Conservation (phyloP, 345 rosid genomes). For the Gossypium arboreum region DNA sequence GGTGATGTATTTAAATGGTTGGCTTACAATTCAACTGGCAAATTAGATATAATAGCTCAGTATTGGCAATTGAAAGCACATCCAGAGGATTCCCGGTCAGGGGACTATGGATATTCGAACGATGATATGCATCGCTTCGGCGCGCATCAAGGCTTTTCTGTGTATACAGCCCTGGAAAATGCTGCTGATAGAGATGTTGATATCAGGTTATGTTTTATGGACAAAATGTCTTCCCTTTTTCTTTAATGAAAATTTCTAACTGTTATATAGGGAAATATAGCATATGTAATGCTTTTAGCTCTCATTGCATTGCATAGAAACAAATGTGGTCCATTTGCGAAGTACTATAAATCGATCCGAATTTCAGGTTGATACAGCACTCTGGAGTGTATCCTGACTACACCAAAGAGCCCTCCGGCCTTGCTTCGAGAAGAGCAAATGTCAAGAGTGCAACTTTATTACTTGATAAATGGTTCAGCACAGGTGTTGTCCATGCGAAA, state of each 20-base stretch:
- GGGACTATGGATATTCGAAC: slow-evolving; percentile 72
- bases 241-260: background rate
- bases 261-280: background rate
- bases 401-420: slow-evolving; percentile 56
- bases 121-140: slow-evolving; percentile 53
- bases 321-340: background rate
- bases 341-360: background rate
- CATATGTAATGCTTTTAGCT: slow-evolving; percentile 2
- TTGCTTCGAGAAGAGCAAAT: slow-evolving; percentile 70
- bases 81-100: slow-evolving; percentile 63
- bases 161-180: slow-evolving; percentile 52
- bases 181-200: slow-evolving; percentile 66
- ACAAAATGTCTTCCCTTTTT: background rate
- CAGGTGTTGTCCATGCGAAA: slow-evolving; percentile 83
- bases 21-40: slow-evolving; percentile 61
- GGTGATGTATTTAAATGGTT: slow-evolving; percentile 81
- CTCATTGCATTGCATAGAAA: slow-evolving; percentile 20
- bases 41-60: slow-evolving; percentile 74
- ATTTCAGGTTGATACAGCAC: slow-evolving; percentile 58
- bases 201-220: slow-evolving; percentile 41
- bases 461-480: slow-evolving; percentile 75
- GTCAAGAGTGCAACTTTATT: slow-evolving; percentile 59
- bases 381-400: slow-evolving; percentile 73
- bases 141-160: slow-evolving; percentile 49
- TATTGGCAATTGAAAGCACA: slow-evolving; percentile 70